A percentile compares a stretch with the other conserved stretches of the same genome.
Conservation (phyloP, 345 rosid species). For the Heritiera fomes region DNA sequence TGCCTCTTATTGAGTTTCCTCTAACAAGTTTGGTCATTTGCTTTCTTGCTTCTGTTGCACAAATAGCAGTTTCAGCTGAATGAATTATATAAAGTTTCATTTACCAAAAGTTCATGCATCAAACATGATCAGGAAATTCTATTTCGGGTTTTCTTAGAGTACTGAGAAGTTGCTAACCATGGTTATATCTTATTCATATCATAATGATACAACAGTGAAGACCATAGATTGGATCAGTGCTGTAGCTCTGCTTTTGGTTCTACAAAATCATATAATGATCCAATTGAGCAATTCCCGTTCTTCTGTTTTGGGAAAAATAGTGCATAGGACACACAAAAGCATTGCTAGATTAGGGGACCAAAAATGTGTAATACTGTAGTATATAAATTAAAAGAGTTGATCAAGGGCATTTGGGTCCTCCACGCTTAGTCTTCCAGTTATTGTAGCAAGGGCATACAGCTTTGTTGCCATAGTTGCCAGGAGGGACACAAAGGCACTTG, state of each 20-base stretch:
- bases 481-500: conserved; percentile 79
- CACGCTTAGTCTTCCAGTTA: conserved; percentile 72
- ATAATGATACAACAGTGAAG: not conserved
- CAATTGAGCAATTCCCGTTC: not conserved
- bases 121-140: not conserved
- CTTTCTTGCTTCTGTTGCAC: too few species aligned
- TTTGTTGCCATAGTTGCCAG: conserved; percentile 70
- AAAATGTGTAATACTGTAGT: not conserved
- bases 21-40: too few species aligned
- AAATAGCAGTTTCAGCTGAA: not conserved
- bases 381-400: not conserved
- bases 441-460: conserved; percentile 71
- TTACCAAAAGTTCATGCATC: not conserved
- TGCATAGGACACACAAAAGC: not conserved
- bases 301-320: not conserved
- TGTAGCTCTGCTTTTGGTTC: not conserved
- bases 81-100: not conserved
- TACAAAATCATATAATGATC: not conserved
- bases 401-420: conserved; percentile 75
- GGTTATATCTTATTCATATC: not conserved
- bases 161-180: not conserved
- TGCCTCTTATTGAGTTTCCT: too few species aligned
- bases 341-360: not conserved
- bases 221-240: not conserved
- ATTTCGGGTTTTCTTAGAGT: not conserved